Conservation (phyloP, 2,329 filamentous ascomycete genomes). For the Trichoderma sp. region DNA sequence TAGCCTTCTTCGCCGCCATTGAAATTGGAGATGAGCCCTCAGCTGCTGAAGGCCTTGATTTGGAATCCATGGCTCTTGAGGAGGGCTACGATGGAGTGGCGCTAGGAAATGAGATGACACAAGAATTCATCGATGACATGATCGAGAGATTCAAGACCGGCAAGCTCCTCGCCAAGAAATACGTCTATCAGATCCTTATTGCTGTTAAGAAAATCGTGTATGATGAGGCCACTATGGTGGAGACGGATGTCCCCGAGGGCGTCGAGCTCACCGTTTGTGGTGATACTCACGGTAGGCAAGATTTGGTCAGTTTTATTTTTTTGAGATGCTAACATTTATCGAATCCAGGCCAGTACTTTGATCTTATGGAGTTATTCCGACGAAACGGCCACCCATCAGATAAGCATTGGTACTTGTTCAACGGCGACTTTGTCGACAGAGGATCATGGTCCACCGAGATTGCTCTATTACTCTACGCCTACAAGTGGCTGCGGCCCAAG, state of each 20-base stretch:
- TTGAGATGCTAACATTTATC: constrained; percentile 3
- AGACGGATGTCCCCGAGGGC: constrained; percentile 77
- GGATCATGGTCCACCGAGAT: constrained; percentile 99
- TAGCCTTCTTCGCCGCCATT: constrained; percentile 93
- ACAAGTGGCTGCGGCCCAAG: constrained; percentile 90
- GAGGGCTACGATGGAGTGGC: constrained; percentile 80
- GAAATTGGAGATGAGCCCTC: constrained; percentile 91
- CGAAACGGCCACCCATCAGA: constrained; percentile 83
- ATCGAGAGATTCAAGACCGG: constrained; percentile 92
- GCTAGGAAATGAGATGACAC: constrained; percentile 82
- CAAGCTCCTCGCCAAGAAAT: constrained; percentile 94
- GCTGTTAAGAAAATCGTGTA: constrained; percentile 88
- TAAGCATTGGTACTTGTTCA: constrained; percentile 93
- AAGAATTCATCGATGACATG: constrained; percentile 98
- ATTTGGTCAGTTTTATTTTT: neutral
- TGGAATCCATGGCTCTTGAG: constrained; percentile 83
- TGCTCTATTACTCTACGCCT: constrained; percentile 86
- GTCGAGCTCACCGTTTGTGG: constrained; percentile 90
- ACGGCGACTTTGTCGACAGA: constrained; percentile 96
- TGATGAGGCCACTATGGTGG: constrained; percentile 95
- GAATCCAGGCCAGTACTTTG: constrained; percentile 83
- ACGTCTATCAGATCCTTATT: constrained; percentile 94
- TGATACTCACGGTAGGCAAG: constrained; percentile 81
- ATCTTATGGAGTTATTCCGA: constrained; percentile 93
- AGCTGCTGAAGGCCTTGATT: constrained; percentile 83